Evolutionary conservation across 1,284 basidiomycete genomes (phyloP), one percentile per base, ranked within the genome.

Genomic region (Bondarzewia mesenterica): DNA sequence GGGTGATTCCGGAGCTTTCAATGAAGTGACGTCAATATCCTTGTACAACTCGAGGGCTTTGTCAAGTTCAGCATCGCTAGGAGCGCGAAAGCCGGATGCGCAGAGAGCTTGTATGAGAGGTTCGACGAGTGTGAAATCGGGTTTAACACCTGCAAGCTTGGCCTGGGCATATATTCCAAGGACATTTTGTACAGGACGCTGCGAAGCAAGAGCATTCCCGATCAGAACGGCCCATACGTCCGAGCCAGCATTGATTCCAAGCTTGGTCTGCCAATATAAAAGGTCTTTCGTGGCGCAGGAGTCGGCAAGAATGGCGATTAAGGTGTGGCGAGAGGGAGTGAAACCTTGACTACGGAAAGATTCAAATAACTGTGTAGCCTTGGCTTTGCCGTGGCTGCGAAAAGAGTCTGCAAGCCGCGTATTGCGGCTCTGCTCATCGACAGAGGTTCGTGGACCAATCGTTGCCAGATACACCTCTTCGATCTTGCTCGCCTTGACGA

Each of bases 51-150:
- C 57, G 4, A 85, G 58, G 4, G 82, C 80, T 39, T 60, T 57
- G 52, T 78, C 71, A 40, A 84, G 63, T 8, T 57, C 60, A 4
- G 58, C 51, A 8, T 77, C 72, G 10, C 66, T 60, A 4, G 70
- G 70, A 3, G 59, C 50, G n/a, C 56, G 59, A 3, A 68, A 54
- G 10, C 61, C 60, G 32, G 60, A 56, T 35, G 63, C 57, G 47
- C 75, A 78, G n/a, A 84, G 60, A 12, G 65, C 62, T 20, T 66
- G 71, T 23, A 86, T 65, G 4, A 88, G 57, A 4, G 77, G 75
- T 23, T 70, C 67, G 12, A 80, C 63, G 52, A 84, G 66, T 32
- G 62, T 62, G 10, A 72, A 65, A 22, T 76, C 72, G 5, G 77
- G 76, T 3, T 51, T 54, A 20, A 80, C 59, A 14, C 73, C 74